These are phyloP conservation scores for Ophiostoma angusticollis DNA, from an alignment of 2,329 filamentous ascomycete genomes.

Conservation along the genomic window DNA sequence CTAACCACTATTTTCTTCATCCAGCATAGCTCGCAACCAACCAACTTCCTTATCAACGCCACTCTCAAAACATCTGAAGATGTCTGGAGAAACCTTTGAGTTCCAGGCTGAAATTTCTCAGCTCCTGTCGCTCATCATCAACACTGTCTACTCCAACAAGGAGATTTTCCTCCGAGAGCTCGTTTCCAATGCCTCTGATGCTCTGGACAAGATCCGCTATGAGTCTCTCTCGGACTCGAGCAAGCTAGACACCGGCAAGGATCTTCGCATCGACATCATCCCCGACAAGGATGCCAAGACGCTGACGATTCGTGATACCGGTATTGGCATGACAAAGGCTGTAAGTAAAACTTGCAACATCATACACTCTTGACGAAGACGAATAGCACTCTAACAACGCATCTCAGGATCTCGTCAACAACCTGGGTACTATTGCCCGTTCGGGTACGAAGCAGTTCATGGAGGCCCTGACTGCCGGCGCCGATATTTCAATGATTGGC, in stretches of 20 bases:
- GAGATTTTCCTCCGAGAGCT: constrained; percentile 99
- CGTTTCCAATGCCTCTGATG: constrained; percentile 97
- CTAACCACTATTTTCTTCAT: neutral
- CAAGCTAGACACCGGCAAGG: constrained; percentile 96
- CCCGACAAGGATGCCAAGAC: constrained; percentile 97
- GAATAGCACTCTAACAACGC: neutral
- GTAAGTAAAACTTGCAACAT: constrained; percentile 43
- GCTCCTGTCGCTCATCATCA: constrained; percentile 98
- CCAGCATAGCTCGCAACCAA: neutral
- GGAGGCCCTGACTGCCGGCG: constrained; percentile 96
- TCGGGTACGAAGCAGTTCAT: constrained; percentile 99
- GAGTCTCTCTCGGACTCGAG: constrained; percentile 91
- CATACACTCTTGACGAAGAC: neutral
- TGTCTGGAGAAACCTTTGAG: constrained; percentile 92
- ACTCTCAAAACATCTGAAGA: constrained; percentile 39
- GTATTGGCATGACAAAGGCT: constrained; percentile 99
- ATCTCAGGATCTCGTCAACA: constrained; percentile 87
- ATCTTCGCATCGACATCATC: constrained; percentile 97
- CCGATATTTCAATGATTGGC: constrained; percentile 99
- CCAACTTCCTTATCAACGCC: neutral
- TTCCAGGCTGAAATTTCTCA: constrained; percentile 99
- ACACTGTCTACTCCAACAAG: constrained; percentile 99
- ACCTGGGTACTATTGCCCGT: constrained; percentile 97
- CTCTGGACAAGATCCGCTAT: constrained; percentile 99
- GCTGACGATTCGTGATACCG: constrained; percentile 89